phyloP scores from a whole-genome alignment of 768 basidiomycete species.

The Leccinum arenicola region DNA sequence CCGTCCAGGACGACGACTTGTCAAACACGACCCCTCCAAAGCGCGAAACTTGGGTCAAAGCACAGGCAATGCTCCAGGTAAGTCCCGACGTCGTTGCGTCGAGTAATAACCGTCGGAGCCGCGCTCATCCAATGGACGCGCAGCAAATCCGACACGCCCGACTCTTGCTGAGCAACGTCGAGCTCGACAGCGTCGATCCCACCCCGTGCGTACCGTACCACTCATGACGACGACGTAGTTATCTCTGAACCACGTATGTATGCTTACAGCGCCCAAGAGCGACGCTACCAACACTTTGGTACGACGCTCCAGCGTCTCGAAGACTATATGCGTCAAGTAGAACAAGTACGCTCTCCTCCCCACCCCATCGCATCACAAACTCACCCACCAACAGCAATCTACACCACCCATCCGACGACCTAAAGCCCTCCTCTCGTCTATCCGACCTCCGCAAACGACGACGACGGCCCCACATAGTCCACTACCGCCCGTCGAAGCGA shows the following conservation, averaged over 20 bases:
- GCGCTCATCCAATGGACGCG: not conserved
- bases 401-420: constrained; percentile 40
- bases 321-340: constrained; percentile 45
- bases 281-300: constrained; percentile 45
- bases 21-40: constrained; percentile 22
- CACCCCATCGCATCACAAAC: no score
- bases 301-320: constrained; percentile 57
- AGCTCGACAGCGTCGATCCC: constrained; percentile 44
- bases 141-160: constrained; percentile 54
- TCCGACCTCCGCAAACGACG: constrained; percentile 42
- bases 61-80: constrained; percentile 57
- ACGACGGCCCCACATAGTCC: constrained; percentile 1
- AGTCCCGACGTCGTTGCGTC: constrained; percentile 5
- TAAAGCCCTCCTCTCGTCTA: constrained; percentile 48
- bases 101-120: not conserved
- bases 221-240: not conserved
- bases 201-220: constrained; percentile 37
- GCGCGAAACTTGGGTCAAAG: constrained; percentile 50
- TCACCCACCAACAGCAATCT: constrained; percentile 34
- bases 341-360: constrained; percentile 40
- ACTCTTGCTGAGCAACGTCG: constrained; percentile 55
- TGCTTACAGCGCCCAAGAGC: constrained; percentile 37
- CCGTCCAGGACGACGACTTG: constrained; percentile 39
- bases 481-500: constrained; percentile 18
- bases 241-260: not conserved